A percentile compares a stretch with the other conserved stretches of the same genome.
Conservation (phyloP, 2,329 filamentous ascomycete species). For the Alternaria viburni region DNA sequence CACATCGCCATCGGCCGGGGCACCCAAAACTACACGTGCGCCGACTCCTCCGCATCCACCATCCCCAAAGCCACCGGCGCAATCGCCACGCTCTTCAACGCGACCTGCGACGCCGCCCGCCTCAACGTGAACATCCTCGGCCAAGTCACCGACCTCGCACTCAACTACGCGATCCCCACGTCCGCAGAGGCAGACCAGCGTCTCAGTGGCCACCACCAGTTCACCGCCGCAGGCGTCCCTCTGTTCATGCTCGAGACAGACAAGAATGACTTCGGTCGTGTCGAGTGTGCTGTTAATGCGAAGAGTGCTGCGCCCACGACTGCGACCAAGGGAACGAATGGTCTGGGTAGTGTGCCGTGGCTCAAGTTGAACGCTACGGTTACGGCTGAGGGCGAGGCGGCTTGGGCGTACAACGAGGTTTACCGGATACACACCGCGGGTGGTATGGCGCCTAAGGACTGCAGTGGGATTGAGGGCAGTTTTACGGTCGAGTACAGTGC, state of each 20-base stretch:
- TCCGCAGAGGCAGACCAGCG: conserved; percentile 59
- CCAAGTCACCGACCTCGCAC: conserved; percentile 69
- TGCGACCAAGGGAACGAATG: conserved; percentile 63
- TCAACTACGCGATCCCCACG: conserved; percentile 67
- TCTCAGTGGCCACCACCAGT: conserved; percentile 82
- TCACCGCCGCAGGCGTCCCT: conserved; percentile 72
- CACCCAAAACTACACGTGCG: conserved; percentile 93
- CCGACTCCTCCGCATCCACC: conserved; percentile 61
- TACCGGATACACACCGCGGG: conserved; percentile 87
- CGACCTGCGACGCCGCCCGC: conserved; percentile 75
- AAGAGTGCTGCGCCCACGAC: conserved; percentile 67
- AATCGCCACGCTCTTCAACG: conserved; percentile 85
- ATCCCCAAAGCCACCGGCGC: conserved; percentile 73
- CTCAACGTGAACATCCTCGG: conserved; percentile 63
- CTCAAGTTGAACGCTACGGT: conserved; percentile 67
- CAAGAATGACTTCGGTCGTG: conserved; percentile 60
- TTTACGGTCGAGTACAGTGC: conserved; percentile 84
- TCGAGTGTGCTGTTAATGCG: conserved; percentile 68
- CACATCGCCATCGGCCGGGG: conserved; percentile 88
- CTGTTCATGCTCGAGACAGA: conserved; percentile 78
- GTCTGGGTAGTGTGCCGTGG: conserved; percentile 75
- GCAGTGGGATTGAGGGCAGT: conserved; percentile 64
- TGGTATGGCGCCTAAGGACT: conserved; percentile 76
- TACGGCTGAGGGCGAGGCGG: conserved; percentile 7
- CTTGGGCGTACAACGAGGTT: conserved; percentile 68